A percentile compares a stretch with the other conserved stretches of the same genome.
These are phyloP conservation scores for Fusarium humuli DNA, from an alignment of 2,329 filamentous ascomycete species.

Conservation along the genomic window DNA sequence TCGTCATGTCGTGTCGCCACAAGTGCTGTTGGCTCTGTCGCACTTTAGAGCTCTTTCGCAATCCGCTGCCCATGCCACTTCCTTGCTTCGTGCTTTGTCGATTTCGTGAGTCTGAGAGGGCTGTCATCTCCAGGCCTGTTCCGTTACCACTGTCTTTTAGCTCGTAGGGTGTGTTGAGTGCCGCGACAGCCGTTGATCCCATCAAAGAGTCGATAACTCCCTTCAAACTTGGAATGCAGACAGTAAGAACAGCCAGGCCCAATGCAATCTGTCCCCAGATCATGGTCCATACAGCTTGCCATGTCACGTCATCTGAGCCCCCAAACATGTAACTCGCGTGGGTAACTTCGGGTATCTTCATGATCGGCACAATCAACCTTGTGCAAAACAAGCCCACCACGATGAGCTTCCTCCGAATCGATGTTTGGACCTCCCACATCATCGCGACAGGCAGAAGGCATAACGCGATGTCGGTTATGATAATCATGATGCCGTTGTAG, in stretches of 20 bases:
- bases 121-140: constrained; percentile 36
- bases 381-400: constrained; percentile 39
- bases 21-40: constrained; percentile 4
- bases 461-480: constrained; percentile 30
- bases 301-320: constrained; percentile 29
- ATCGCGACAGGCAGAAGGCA: constrained; percentile 38
- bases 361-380: constrained; percentile 38
- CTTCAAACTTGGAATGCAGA: constrained; percentile 42
- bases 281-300: constrained; percentile 26
- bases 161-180: constrained; percentile 39
- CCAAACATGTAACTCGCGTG: constrained; percentile 31
- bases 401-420: constrained; percentile 29
- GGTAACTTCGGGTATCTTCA: constrained; percentile 34
- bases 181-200: constrained; percentile 33
- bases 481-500: constrained; percentile 36
- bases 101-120: constrained; percentile 9
- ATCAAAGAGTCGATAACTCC: constrained; percentile 42
- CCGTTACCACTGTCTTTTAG: constrained; percentile 35
- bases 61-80: not conserved
- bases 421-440: constrained; percentile 45
- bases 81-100: constrained; percentile 18
- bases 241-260: constrained; percentile 38
- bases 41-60: constrained; percentile 5
- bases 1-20: constrained; percentile 31
- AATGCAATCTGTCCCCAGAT: constrained; percentile 41